Percentiles rank a stretch among this genome's conserved stretches.
Conservation (phyloP, 176 grass and related monocot species). For the Oryza longistaminata region DNA sequence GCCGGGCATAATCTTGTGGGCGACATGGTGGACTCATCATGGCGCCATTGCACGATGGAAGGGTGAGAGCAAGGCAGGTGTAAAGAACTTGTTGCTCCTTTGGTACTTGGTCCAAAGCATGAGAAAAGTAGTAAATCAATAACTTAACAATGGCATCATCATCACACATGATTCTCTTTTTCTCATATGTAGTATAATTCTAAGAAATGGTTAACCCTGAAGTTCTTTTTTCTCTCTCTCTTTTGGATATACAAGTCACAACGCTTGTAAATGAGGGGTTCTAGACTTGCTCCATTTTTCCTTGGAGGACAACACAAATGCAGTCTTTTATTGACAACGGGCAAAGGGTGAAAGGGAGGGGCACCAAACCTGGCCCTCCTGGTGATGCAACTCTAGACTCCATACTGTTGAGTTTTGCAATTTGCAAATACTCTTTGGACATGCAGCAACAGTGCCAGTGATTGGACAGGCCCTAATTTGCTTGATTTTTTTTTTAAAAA, state of each 20-base stretch:
- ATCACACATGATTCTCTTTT: neutral
- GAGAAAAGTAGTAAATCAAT: neutral
- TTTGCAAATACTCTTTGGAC: neutral
- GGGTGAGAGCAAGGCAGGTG: slow-evolving; percentile 11
- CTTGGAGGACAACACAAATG: neutral
- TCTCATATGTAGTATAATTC: neutral
- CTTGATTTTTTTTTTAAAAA: neutral
- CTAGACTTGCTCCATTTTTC: neutral
- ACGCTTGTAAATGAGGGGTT: neutral
- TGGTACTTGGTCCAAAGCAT: slow-evolving; percentile 15
- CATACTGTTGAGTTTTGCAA: neutral
- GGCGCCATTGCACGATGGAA: slow-evolving; percentile 41
- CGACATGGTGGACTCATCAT: neutral
- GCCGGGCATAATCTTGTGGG: slow-evolving; percentile 34
- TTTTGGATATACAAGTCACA: neutral
- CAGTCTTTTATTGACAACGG: slow-evolving; percentile 8
- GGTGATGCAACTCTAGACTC: neutral
- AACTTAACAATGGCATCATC: neutral
- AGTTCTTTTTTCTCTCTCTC: too few relatives aligned
- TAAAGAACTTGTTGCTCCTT: neutral
- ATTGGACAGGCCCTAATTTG: neutral
- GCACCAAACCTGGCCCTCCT: slow-evolving; percentile 18
- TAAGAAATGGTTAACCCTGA: neutral
- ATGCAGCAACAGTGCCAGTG: slow-evolving; percentile 26
- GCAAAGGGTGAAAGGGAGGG: slow-evolving; percentile 30